Percentiles rank a stretch among this genome's conserved stretches.
Conservation (phyloP, 768 basidiomycete species). For the Suillus brevipes region DNA sequence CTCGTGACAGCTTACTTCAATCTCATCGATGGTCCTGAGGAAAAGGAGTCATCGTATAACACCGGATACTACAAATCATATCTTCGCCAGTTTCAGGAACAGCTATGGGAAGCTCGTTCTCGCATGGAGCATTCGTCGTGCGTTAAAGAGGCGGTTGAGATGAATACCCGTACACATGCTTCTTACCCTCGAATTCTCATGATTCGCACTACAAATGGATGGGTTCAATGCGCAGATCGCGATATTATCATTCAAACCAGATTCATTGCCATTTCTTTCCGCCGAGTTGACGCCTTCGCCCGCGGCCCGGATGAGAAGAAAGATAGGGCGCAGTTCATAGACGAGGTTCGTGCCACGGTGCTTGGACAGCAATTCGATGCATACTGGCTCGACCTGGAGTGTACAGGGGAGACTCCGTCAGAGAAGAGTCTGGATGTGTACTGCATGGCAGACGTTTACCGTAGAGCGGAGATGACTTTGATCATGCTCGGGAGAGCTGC, state of each 20-base stretch:
- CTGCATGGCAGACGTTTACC: slow-evolving; percentile 20
- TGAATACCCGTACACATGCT: slow-evolving; percentile 13
- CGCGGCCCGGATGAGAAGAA: slow-evolving; percentile 4
- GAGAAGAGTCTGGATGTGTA: slow-evolving; percentile 19
- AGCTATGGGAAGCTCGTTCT: slow-evolving; percentile 22
- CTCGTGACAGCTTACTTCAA: not conserved
- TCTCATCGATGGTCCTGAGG: not conserved
- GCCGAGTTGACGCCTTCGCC: not conserved
- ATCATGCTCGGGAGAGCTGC: no score
- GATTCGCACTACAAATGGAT: slow-evolving; percentile 4
- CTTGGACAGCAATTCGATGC: slow-evolving; percentile 10
- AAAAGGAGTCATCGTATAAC: not conserved
- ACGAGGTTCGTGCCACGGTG: slow-evolving; percentile 9
- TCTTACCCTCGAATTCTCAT: slow-evolving; percentile 15
- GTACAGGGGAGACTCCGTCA: not conserved
- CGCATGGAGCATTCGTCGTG: slow-evolving; percentile 15
- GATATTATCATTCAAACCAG: slow-evolving; percentile 8
- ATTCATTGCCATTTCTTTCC: slow-evolving; percentile 20
- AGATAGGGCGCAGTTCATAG: slow-evolving; percentile 11
- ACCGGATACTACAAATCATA: slow-evolving; percentile 10
- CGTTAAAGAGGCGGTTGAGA: not conserved
- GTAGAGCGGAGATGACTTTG: slow-evolving; percentile 12
- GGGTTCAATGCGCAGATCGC: slow-evolving; percentile 5
- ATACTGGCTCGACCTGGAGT: slow-evolving; percentile 22
- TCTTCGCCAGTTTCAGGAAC: slow-evolving; percentile 11